A percentile compares a stretch with the other conserved stretches of the same genome.
These are phyloP conservation scores for Tremellales sp. DNA, from an alignment of 1,284 basidiomycete species.

Conservation along the genomic window DNA sequence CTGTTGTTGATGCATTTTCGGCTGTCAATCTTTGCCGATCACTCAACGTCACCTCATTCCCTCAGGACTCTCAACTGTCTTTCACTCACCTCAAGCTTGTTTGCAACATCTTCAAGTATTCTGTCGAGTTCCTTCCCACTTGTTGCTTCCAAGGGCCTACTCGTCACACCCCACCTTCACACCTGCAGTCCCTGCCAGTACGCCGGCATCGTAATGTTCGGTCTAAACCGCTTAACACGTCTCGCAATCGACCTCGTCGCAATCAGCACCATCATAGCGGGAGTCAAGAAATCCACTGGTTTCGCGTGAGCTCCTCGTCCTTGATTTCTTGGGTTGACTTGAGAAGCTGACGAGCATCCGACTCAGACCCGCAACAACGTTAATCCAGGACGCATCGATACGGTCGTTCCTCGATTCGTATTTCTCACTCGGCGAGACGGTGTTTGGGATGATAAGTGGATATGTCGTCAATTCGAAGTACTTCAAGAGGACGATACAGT, in stretches of 20 bases:
- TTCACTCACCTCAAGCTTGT: too few relatives aligned
- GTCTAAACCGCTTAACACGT: slow-evolving; percentile 61
- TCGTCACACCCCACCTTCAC: too few relatives aligned
- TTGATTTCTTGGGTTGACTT: neutral
- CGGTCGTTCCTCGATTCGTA: slow-evolving; percentile 74
- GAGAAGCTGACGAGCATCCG: neutral
- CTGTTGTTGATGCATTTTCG: too few relatives aligned
- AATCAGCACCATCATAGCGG: slow-evolving; percentile 83
- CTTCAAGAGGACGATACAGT: slow-evolving; percentile 48
- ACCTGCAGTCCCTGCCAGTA: too few relatives aligned
- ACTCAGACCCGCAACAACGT: slow-evolving; percentile 61
- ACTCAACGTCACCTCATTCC: too few relatives aligned
- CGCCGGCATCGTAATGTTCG: too few relatives aligned
- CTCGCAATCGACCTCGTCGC: slow-evolving; percentile 80
- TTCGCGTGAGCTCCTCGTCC: slow-evolving; percentile 68
- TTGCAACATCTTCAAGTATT: too few relatives aligned
- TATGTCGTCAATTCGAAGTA: slow-evolving; percentile 76
- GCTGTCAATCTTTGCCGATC: too few relatives aligned
- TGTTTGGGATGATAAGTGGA: slow-evolving; percentile 77
- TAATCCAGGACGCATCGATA: slow-evolving; percentile 69
- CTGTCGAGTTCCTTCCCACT: too few relatives aligned
- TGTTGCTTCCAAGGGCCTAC: too few relatives aligned
- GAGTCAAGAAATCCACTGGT: slow-evolving; percentile 83
- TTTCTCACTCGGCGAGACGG: slow-evolving; percentile 77
- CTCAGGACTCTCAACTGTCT: too few relatives aligned